These are phyloP conservation scores for Passiflora organensis DNA, from an alignment of 345 rosid species.

Conservation along the genomic window DNA sequence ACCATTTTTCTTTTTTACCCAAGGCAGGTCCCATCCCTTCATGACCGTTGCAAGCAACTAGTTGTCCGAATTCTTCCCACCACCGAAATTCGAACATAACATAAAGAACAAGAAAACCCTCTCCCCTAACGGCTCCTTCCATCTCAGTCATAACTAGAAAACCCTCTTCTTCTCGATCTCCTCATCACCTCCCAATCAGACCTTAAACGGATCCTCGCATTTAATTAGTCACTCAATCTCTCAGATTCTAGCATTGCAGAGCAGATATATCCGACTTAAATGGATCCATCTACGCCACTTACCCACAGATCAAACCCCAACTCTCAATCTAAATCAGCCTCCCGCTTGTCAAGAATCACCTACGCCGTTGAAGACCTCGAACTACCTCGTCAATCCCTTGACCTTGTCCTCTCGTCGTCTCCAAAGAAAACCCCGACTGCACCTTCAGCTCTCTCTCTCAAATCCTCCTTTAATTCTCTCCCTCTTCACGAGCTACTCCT, in stretches of 20 bases:
- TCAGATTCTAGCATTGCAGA: constrained; percentile 4
- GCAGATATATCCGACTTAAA: neutral
- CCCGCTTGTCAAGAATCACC: constrained; percentile 50
- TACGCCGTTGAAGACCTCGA: constrained; percentile 26
- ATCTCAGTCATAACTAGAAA: neutral
- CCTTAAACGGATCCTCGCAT: neutral
- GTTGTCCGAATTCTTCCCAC: constrained; percentile 13
- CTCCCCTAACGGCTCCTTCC: constrained; percentile 42
- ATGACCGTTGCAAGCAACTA: too few species aligned
- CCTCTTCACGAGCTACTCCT: constrained; percentile 58
- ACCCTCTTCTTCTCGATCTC: constrained; percentile 13
- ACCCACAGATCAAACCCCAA: constrained; percentile 38
- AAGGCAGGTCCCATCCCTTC: too few species aligned
- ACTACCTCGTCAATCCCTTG: constrained; percentile 36
- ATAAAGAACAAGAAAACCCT: neutral
- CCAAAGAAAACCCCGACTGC: constrained; percentile 39
- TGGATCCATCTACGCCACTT: constrained; percentile 61
- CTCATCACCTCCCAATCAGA: neutral
- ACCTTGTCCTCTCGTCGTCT: constrained; percentile 41
- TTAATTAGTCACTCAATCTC: constrained; percentile 7
- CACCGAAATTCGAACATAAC: constrained; percentile 12
- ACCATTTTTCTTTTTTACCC: too few species aligned
- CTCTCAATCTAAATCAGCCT: constrained; percentile 51
- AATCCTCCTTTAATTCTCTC: constrained; percentile 38
- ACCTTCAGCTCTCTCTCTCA: constrained; percentile 35